A percentile compares a stretch with the other conserved stretches of the same genome.
Conservation (phyloP, 2,329 filamentous ascomycete genomes). For the Celoporthe dispersa region DNA sequence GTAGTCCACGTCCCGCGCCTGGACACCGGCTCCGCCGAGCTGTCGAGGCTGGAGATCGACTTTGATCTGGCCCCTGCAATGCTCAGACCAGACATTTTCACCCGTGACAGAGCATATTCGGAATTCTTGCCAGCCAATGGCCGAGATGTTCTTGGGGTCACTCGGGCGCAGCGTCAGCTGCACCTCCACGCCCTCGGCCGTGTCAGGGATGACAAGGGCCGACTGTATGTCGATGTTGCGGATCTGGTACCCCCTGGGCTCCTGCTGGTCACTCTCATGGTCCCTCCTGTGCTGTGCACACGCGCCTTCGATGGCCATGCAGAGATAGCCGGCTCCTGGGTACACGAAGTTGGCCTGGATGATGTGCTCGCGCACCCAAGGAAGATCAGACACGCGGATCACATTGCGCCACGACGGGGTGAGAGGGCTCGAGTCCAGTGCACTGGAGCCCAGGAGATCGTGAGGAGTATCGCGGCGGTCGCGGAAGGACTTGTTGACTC, state of each 20-base stretch:
- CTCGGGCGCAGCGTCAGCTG: not conserved
- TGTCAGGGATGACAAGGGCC: slow-evolving; percentile 12
- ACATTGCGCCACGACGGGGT: slow-evolving; percentile 42
- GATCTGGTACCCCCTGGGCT: not conserved
- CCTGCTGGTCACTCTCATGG: not conserved
- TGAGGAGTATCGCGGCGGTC: slow-evolving; percentile 41
- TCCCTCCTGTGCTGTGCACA: not conserved
- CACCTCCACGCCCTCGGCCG: slow-evolving; percentile 6
- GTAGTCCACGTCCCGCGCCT: not conserved
- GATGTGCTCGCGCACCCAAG: slow-evolving; percentile 17
- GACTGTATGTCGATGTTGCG: slow-evolving; percentile 8
- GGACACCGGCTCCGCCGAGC: not conserved
- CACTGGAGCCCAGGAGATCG: slow-evolving; percentile 44
- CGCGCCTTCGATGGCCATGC: slow-evolving; percentile 24
- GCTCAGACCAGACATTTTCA: not conserved
- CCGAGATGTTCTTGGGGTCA: not conserved
- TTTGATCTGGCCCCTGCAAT: slow-evolving; percentile 1
- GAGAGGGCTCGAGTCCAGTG: slow-evolving; percentile 37
- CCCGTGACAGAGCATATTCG: not conserved
- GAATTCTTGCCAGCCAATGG: slow-evolving; percentile 9
- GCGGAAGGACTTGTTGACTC: slow-evolving; percentile 40
- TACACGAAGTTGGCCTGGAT: slow-evolving; percentile 7
- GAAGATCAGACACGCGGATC: slow-evolving; percentile 31
- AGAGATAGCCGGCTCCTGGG: slow-evolving; percentile 11
- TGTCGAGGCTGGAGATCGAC: slow-evolving; percentile 5